Evolutionary conservation across 441 rosid genomes (phyloP), one percentile per base, ranked within the genome.

Genomic region (Arabidopsis hybrid): DNA sequence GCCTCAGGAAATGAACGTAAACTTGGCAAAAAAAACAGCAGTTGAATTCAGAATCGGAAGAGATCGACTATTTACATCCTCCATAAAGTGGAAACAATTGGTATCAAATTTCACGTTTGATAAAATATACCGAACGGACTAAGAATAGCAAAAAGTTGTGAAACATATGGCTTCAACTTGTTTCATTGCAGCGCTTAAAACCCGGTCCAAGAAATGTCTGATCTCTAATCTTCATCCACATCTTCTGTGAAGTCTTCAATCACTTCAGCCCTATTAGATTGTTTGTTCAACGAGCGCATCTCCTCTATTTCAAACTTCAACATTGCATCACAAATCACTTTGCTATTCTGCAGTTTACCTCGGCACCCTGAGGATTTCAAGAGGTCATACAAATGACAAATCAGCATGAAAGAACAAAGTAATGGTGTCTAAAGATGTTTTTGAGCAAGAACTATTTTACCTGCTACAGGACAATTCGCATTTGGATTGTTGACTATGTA

Each of bases 181-280:
- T 32, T 59, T 26, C 2, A 3, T 70, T 32, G 18, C 42, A 40
- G 16, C 29, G 29, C 31, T 51, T 31, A 34, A 67, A 59, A 14
- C 2, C n/a, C 29, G 4, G 16, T 26, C 34, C 53, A 29, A 32
- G 55, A 45, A 53, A 42, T 53, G 60, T 47, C 39, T 67, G 16
- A 49, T 68, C 73, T 67, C 69, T 73, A 78, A 34, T 72, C 84
- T 46, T 83, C 87, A 6, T 75, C 83, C 26, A 72, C 75, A 42
- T 72, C 68, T 21, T 55, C 87, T 18, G 99, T 95, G 76, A 85
- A 87, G 83, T 92, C 99, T 86, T 95, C 97, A 6, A 95, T 78
- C 6, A 78, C 82, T 21, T 82, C 85, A 0, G 83, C 67, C 29
- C 80, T 76, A 5, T 71, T 81, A 72, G 78, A 43, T 74, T 85